Evolutionary conservation across 495 filamentous ascomycete species (phyloP).

Genomic region (Monascus purpureus): DNA sequence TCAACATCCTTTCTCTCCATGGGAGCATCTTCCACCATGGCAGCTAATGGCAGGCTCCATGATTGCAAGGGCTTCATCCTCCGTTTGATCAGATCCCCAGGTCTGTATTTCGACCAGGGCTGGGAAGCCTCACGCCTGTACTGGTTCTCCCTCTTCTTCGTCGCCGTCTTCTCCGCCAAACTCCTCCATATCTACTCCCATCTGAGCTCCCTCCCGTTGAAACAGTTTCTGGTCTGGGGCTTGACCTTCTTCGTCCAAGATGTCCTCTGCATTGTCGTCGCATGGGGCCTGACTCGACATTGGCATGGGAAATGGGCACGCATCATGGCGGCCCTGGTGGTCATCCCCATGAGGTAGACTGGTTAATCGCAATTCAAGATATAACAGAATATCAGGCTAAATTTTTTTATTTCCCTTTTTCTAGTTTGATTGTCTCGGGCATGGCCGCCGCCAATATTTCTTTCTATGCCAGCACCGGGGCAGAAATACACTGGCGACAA

Average conservation of each 20-base stretch:
- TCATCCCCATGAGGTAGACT: conserved; percentile 5
- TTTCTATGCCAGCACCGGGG: conserved; percentile 15
- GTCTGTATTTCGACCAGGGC: neutral
- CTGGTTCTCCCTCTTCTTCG: conserved; percentile 10
- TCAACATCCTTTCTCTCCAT: too few species aligned
- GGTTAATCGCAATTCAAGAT: conserved; percentile 1
- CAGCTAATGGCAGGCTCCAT: too few species aligned
- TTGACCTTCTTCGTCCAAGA: conserved; percentile 17
- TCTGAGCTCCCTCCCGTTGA: conserved; percentile 7
- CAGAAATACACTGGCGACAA: conserved; percentile 22
- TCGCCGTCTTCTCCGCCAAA: conserved; percentile 13
- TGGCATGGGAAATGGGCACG: conserved; percentile 3
- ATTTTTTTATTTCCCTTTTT: too few species aligned
- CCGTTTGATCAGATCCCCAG: neutral
- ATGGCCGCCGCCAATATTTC: conserved; percentile 17
- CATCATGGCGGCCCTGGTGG: conserved; percentile 3
- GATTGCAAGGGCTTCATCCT: neutral
- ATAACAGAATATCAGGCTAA: too few species aligned
- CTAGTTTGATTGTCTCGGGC: conserved; percentile 10
- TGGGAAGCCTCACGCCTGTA: conserved; percentile 8
- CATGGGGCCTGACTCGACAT: conserved; percentile 5
- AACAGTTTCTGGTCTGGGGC: conserved; percentile 11
- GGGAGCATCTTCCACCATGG: too few species aligned
- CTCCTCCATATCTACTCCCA: conserved; percentile 16
- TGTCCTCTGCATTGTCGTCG: conserved; percentile 7